Evolutionary conservation across 2,329 filamentous ascomycete species (phyloP), one percentile per base, ranked within the genome.

Genomic region (Fusarium sp.): DNA sequence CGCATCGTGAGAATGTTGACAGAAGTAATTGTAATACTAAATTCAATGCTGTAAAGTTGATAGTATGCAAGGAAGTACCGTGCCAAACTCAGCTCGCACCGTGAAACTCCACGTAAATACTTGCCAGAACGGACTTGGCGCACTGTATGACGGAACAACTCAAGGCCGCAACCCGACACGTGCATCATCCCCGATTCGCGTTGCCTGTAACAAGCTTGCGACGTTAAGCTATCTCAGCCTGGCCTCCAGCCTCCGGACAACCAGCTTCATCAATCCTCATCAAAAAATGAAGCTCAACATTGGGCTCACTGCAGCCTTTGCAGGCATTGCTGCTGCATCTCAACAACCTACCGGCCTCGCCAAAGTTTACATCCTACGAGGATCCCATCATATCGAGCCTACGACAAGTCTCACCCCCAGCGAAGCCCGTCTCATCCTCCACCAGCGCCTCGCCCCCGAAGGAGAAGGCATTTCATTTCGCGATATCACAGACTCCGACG

Each of bases 341-440:
- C 73, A 78, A 50, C 73, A 78, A 49, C 73, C 77, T 40, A 85
- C 86, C 52, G 81, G 84, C 49, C 76, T 79, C 39, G 74, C 76
- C 51, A 81, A 85, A 67, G 86, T 86, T 66, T 89, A 85, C 76
- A 80, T 89, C 58, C 79, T 88, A 48, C 79, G 77, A 53, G 61
- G 71, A 56, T 70, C 71, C 63, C 73, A 75, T 41, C 67, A 71
- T 45, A 71, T 74, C 40, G 61, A 63, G 61, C 69, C 77, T 31
- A 72, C 79, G 45, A 78, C 83, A 50, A 80, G 80, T 43, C 76
- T 88, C 70, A 81, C 85, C 47, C 82, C 83, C 70, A 82, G 84
- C 75, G 79, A 88, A 74, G 86, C 84, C 58, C 82, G 85, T 73
- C 81, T 89, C 61, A 82, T 90, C 72, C 76, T 90, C 46, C 82